Evolutionary conservation across 2,329 filamentous ascomycete species (phyloP).

Genomic region (Aquanectria penicillioides): DNA sequence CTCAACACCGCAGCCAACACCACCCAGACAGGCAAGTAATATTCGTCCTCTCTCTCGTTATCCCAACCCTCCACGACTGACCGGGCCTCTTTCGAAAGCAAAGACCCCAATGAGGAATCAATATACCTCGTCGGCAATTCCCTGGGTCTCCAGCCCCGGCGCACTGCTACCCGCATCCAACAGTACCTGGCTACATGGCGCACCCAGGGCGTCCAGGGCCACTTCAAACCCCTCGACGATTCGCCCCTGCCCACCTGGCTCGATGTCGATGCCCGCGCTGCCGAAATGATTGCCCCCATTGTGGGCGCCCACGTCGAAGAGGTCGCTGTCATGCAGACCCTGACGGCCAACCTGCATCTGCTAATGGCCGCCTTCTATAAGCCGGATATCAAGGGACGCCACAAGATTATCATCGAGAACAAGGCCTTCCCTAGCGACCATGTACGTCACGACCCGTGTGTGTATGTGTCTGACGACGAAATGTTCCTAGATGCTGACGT

Average conservation of each 20-base stretch:
- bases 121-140: slow-evolving; percentile 90
- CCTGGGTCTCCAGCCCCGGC: slow-evolving; percentile 78
- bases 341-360: slow-evolving; percentile 82
- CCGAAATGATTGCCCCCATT: slow-evolving; percentile 72
- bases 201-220: slow-evolving; percentile 81
- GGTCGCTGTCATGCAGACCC: slow-evolving; percentile 83
- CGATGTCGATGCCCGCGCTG: slow-evolving; percentile 75
- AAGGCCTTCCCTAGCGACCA: slow-evolving; percentile 89
- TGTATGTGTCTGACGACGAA: too few species aligned
- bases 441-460: slow-evolving; percentile 54
- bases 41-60: not conserved
- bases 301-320: slow-evolving; percentile 77
- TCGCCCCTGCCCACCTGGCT: slow-evolving; percentile 76
- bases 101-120: slow-evolving; percentile 37
- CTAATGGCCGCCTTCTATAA: slow-evolving; percentile 84
- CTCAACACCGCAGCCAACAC: not conserved
- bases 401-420: slow-evolving; percentile 83
- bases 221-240: slow-evolving; percentile 76
- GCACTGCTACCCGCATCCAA: slow-evolving; percentile 66
- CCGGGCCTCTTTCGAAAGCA: too few species aligned
- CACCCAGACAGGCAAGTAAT: slow-evolving; percentile 16
- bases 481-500: too few species aligned
- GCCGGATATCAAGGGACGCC: slow-evolving; percentile 64
- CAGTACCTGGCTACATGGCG: slow-evolving; percentile 82
- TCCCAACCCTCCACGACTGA: too few species aligned